Conservation (phyloP, 1,139 yeast genomes). For the Nadsonia commutata region DNA sequence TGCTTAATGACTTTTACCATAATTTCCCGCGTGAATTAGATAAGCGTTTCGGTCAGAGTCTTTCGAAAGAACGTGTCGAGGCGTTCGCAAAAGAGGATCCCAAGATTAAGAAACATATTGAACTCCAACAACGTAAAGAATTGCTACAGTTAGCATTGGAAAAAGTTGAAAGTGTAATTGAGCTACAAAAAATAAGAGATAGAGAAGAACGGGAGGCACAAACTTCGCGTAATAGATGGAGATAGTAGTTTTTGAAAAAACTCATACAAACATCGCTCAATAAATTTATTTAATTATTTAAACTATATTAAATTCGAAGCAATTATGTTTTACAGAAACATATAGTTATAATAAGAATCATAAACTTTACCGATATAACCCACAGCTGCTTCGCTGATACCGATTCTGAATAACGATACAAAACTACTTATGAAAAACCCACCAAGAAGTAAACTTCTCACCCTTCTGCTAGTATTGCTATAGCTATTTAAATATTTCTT, state of each 20-base stretch:
- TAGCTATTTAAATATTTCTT: conserved; percentile 3
- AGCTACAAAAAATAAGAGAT: conserved; percentile 37
- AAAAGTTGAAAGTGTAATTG: conserved; percentile 80
- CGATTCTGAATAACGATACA: conserved; percentile 1
- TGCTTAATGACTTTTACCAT: conserved; percentile 86
- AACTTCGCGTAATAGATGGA: neutral
- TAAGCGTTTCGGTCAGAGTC: conserved; percentile 44
- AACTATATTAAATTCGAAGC: neutral
- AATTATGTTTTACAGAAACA: conserved; percentile 1
- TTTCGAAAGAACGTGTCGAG: conserved; percentile 69
- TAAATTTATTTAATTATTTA: neutral
- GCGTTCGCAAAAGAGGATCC: conserved; percentile 91
- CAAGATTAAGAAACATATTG: conserved; percentile 75
- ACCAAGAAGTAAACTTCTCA: conserved; percentile 2
- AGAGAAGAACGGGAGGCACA: conserved; percentile 5
- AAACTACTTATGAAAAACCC: conserved; percentile 1
- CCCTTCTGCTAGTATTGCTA: conserved; percentile 2
- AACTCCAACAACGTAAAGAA: conserved; percentile 85
- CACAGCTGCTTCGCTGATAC: conserved; percentile 1
- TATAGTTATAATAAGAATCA: conserved; percentile 4
- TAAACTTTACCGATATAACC: conserved; percentile 5
- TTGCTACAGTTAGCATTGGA: conserved; percentile 66
- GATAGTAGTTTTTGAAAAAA: neutral
- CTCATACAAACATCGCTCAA: neutral
- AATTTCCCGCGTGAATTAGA: conserved; percentile 93